A percentile compares a stretch with the other conserved stretches of the same genome.
These are phyloP conservation scores for Fraxinus pennsylvanica DNA, from an alignment of 257 asterid genomes.

Conservation along the genomic window DNA sequence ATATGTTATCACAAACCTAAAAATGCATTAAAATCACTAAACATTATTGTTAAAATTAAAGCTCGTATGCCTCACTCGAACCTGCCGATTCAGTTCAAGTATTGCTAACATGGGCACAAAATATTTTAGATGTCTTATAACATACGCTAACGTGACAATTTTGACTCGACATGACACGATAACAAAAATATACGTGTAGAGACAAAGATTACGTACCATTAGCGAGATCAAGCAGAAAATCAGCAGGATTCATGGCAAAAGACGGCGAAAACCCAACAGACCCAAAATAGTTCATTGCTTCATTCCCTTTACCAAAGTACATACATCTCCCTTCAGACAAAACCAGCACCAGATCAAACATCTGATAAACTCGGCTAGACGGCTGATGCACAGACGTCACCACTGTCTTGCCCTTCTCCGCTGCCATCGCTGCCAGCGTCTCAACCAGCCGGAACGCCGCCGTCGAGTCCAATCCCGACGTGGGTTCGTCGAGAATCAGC, in stretches of 20 bases:
- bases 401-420: constrained; percentile 71
- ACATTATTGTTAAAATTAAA: too few relatives aligned
- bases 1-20: too few relatives aligned
- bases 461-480: constrained; percentile 89
- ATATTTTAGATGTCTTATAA: too few relatives aligned
- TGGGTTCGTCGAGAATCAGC: constrained; percentile 82
- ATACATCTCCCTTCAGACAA: constrained; percentile 76
- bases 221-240: constrained; percentile 97
- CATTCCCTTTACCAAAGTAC: constrained; percentile 68
- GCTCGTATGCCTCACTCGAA: not conserved
- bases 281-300: constrained; percentile 76
- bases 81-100: not conserved
- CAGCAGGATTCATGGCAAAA: constrained; percentile 96
- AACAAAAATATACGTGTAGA: not conserved
- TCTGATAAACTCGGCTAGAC: constrained; percentile 76
- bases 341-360: constrained; percentile 73
- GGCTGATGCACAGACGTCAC: constrained; percentile 91
- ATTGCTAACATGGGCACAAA: too few relatives aligned
- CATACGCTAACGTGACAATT: not conserved
- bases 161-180: not conserved
- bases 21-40: not conserved
- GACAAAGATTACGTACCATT: constrained; percentile 60
- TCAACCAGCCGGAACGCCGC: constrained; percentile 71
- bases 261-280: constrained; percentile 69
- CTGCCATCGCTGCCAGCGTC: constrained; percentile 59